Conservation (phyloP, 768 basidiomycete species). For the Symmetrospora coprosmae region DNA sequence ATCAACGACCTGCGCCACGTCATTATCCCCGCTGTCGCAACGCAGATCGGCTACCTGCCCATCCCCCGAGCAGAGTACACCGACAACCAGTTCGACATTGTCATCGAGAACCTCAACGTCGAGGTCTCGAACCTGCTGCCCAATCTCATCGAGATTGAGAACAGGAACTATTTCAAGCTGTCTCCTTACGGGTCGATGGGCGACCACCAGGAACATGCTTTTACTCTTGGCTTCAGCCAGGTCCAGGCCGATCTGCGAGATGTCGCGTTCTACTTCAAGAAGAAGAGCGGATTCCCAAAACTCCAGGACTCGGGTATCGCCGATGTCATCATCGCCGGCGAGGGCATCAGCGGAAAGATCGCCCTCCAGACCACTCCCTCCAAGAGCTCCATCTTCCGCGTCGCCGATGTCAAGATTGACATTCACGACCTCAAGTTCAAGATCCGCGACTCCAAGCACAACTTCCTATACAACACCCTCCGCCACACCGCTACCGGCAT, state of each 20-base stretch:
- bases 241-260: constrained; percentile 90
- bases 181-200: constrained; percentile 50
- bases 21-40: constrained; percentile 63
- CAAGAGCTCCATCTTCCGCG: constrained; percentile 37
- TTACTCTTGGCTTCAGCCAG: constrained; percentile 62
- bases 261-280: constrained; percentile 62
- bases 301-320: constrained; percentile 68
- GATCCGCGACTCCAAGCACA: constrained; percentile 82
- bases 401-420: constrained; percentile 47
- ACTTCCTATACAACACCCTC: constrained; percentile 70
- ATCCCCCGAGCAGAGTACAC: constrained; percentile 90
- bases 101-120: constrained; percentile 82
- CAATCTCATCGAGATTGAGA: constrained; percentile 45
- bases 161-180: constrained; percentile 70
- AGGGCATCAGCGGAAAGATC: constrained; percentile 54
- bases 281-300: constrained; percentile 41
- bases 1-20: constrained; percentile 73
- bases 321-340: constrained; percentile 51
- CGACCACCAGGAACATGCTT: constrained; percentile 55
- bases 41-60: constrained; percentile 57
- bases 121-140: constrained; percentile 60
- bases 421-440: constrained; percentile 77
- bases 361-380: constrained; percentile 38
- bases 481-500: constrained; percentile 63
- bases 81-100: constrained; percentile 68